Percentiles rank a stretch among this genome's conserved stretches.
Conservation (phyloP, 768 basidiomycete species). For the Termitomyces sp. region DNA sequence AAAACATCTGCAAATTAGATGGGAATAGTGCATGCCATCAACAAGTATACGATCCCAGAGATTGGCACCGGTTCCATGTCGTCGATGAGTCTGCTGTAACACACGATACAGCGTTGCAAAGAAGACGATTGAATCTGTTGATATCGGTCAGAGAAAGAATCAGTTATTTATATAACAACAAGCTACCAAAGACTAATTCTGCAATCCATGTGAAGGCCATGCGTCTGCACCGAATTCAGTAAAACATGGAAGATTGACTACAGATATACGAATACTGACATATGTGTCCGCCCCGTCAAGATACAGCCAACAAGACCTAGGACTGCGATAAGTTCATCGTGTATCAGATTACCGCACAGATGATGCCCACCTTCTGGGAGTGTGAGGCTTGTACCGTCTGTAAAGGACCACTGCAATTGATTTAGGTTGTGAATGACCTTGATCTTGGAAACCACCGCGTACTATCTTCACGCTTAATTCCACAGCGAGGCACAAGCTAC, state of each 20-base stretch:
- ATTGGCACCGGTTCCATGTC: neutral
- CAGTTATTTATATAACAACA: neutral
- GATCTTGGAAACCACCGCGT: conserved; percentile 6
- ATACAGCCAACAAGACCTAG: conserved; percentile 31
- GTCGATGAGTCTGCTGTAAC: neutral
- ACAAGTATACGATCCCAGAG: neutral
- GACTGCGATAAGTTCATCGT: too few species aligned
- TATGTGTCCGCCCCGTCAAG: conserved; percentile 11
- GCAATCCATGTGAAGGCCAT: conserved; percentile 31
- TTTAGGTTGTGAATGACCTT: neutral
- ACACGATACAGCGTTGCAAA: neutral
- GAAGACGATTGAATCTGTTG: conserved; percentile 22
- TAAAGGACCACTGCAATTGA: conserved; percentile 19
- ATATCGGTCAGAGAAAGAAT: neutral
- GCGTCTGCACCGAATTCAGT: conserved; percentile 16
- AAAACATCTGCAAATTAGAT: neutral
- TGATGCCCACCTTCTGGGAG: conserved; percentile 20
- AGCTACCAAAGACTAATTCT: conserved; percentile 26
- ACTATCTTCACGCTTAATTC: conserved; percentile 31
- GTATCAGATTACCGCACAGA: too few species aligned
- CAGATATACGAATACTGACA: neutral
- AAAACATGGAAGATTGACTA: neutral
- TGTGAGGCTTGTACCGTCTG: conserved; percentile 24
- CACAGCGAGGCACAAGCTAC: conserved; percentile 15
- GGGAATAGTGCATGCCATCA: neutral